Percentiles rank a stretch among this genome's conserved stretches.
phyloP scores from a whole-genome alignment of 202 grass and related monocot species.

The Dendrocalamus latiflorus region DNA sequence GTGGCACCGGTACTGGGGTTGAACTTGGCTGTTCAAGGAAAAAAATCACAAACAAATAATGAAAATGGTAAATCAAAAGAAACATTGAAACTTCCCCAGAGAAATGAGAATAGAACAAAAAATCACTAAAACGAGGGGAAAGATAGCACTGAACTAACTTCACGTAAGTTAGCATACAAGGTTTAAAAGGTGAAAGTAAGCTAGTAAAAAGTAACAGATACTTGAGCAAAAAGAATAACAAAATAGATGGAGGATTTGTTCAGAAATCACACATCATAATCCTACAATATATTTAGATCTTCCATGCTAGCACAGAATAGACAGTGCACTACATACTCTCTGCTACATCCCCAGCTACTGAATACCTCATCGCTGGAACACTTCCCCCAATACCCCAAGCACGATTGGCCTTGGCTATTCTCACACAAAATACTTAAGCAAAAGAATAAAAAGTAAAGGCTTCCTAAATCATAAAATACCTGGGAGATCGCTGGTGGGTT shows the following conservation, averaged over 20 bases:
- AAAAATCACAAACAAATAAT: constrained; percentile 22
- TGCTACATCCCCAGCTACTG: neutral
- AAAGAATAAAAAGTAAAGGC: neutral
- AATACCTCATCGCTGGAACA: neutral
- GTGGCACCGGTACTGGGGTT: constrained; percentile 22
- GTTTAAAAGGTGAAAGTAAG: neutral
- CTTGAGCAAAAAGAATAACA: neutral
- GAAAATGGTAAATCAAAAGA: no score
- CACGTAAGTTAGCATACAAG: neutral
- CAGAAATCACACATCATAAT: constrained; percentile 1
- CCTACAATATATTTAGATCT: neutral
- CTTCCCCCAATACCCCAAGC: neutral
- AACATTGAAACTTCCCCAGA: neutral
- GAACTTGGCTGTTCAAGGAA: constrained; percentile 45
- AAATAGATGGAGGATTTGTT: neutral
- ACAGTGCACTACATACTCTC: neutral
- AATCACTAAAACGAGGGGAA: neutral
- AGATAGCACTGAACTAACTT: neutral
- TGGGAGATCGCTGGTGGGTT: constrained; percentile 32
- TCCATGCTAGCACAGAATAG: neutral
- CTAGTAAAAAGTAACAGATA: constrained; percentile 1
- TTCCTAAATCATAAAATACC: no score
- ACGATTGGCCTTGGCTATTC: neutral
- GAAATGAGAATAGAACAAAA: neutral
- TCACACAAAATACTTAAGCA: neutral